phyloP scores from a whole-genome alignment of 2,329 filamentous ascomycete genomes.

The Beauveria scarabaeidicola region DNA sequence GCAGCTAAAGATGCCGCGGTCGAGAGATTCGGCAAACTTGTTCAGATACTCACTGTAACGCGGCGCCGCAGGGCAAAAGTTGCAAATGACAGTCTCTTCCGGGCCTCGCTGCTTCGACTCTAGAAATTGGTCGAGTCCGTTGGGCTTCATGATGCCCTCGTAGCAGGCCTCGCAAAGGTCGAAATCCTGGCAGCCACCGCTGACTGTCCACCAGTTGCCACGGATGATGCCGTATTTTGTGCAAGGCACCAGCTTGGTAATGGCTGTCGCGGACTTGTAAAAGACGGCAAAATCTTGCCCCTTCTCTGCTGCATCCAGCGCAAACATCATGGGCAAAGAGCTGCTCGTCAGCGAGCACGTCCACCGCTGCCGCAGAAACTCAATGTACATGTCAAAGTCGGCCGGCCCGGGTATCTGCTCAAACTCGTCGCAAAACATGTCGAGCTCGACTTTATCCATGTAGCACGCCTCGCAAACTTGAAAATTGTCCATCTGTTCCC shows the following conservation, averaged over 20 bases:
- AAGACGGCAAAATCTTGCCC: slow-evolving; percentile 21
- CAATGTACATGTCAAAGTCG: slow-evolving; percentile 19
- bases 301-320: slow-evolving; percentile 19
- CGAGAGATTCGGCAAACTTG: slow-evolving; percentile 22
- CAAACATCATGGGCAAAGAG: slow-evolving; percentile 17
- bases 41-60: slow-evolving; percentile 20
- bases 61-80: slow-evolving; percentile 19
- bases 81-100: slow-evolving; percentile 21
- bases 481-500: slow-evolving; percentile 19
- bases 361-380: slow-evolving; percentile 16
- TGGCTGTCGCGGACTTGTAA: slow-evolving; percentile 16
- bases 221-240: slow-evolving; percentile 20
- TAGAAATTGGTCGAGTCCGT: slow-evolving; percentile 22
- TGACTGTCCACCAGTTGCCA: slow-evolving; percentile 27
- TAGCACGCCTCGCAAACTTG: slow-evolving; percentile 27
- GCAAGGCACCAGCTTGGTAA: slow-evolving; percentile 20
- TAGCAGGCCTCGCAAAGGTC: slow-evolving; percentile 28
- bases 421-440: slow-evolving; percentile 22
- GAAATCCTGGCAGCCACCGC: slow-evolving; percentile 16
- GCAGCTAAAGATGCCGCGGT: slow-evolving; percentile 24
- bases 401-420: slow-evolving; percentile 13
- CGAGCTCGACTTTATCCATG: slow-evolving; percentile 24
- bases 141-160: slow-evolving; percentile 21
- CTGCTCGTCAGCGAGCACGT: slow-evolving; percentile 19
- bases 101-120: slow-evolving; percentile 15